Evolutionary conservation across 2,329 filamentous ascomycete genomes (phyloP), one percentile per base, ranked within the genome.

Genomic region (Botrytis elliptica): DNA sequence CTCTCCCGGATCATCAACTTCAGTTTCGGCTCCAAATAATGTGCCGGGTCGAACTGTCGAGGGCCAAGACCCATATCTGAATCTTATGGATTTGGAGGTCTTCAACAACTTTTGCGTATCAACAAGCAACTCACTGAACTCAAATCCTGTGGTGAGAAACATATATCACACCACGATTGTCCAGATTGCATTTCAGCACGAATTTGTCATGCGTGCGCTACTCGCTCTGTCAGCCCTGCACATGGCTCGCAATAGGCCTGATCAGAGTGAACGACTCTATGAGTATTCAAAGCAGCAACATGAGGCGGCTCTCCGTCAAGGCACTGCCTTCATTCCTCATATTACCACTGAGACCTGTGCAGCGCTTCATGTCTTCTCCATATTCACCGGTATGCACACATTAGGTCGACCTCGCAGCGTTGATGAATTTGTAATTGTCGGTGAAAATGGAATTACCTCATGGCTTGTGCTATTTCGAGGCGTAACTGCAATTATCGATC

Each of bases 101-200:
- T 80, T 87, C n/a, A 85, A 87, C 77, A 84, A 87, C 79, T 87
- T 82, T 75, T 84, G 82, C 65, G 84, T 82, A 1, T 82, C 82
- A n/a, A 87, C 86, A 0, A 82, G 82, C 73, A 79, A 81, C 22
- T 86, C 85, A 0, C 78, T 87, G 9, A 83, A 83, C 4, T 79
- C 79, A 25, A 82, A 85, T 49, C 79, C 82, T 0, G 77, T 79
- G 14, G 74, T 85, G 5, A 83, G 84, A 59, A 79, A 82, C 57
- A 82, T 86, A 57, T 86, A 84, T 83, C 83, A 83, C 5, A 81
- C 83, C 4, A 83, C 82, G 63, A 82, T 84, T 9, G 83, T 85
- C 25, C 79, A 81, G 18, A 78, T 85, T 36, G 86, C 82, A 2
- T 82, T 87, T 46, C 74, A 79, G 1, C 83, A 82, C 72, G 83